Evolutionary conservation across 768 basidiomycete species (phyloP).

Genomic region (Tulasnella sp.): DNA sequence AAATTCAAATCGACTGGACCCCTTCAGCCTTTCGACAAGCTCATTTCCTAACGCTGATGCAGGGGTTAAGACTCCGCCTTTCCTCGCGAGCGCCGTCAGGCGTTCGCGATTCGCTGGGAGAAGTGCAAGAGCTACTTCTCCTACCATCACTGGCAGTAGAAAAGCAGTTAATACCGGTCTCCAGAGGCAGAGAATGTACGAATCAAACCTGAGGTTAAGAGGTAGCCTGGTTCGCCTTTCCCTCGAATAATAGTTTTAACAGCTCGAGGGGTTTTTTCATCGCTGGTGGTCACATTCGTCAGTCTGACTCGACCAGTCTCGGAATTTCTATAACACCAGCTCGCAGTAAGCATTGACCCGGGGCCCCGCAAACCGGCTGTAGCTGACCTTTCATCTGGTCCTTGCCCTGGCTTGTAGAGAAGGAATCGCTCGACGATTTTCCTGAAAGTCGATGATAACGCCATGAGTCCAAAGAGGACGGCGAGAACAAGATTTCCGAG

Average conservation of each 20-base stretch:
- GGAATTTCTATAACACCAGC: conserved; percentile 33
- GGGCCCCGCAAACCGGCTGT: background rate
- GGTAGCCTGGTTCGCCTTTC: conserved; percentile 69
- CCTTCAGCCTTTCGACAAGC: conserved; percentile 53
- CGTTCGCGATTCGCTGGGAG: conserved; percentile 40
- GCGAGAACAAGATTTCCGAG: conserved; percentile 11
- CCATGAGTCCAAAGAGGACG: background rate
- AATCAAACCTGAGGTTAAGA: conserved; percentile 32
- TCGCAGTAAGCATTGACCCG: background rate
- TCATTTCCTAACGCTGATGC: conserved; percentile 71
- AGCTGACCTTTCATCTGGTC: conserved; percentile 54
- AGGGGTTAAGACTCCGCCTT: conserved; percentile 77
- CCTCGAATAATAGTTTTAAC: conserved; percentile 53
- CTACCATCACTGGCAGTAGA: conserved; percentile 42
- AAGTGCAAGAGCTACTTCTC: conserved; percentile 65
- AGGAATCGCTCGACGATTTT: conserved; percentile 39
- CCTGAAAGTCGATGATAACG: conserved; percentile 35
- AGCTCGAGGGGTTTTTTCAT: conserved; percentile 29
- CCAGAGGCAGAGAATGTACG: background rate
- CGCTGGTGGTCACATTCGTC: conserved; percentile 60
- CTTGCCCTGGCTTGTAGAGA: conserved; percentile 43
- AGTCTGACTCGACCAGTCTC: conserved; percentile 48
- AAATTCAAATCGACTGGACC: conserved; percentile 45
- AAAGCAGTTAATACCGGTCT: background rate
- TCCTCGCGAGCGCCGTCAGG: conserved; percentile 44